Conservation (phyloP, 306 rosid genomes). For the Cucurbita maxima region DNA sequence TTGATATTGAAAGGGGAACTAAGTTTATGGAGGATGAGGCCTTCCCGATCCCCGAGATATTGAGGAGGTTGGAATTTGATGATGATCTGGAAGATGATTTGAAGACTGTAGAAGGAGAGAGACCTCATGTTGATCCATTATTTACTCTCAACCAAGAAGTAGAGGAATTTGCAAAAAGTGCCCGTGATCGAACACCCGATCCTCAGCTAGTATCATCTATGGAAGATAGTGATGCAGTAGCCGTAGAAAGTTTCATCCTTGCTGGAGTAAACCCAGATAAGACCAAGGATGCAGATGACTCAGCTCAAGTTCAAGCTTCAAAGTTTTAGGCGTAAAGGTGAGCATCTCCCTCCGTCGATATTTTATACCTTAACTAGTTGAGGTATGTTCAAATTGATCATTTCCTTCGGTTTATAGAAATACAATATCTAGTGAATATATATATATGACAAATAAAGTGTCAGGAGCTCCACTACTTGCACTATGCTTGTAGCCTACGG, state of each 20-base stretch:
- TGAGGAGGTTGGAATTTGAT: constrained; percentile 32
- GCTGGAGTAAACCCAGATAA: constrained; percentile 13
- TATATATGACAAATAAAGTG: background rate
- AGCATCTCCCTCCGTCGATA: background rate
- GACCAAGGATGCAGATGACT: constrained; percentile 15
- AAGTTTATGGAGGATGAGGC: constrained; percentile 27
- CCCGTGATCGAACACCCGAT: constrained; percentile 18
- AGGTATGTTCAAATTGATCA: background rate
- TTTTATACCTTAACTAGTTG: background rate
- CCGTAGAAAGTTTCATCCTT: constrained; percentile 14
- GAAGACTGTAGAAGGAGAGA: constrained; percentile 37
- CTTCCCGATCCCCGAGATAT: constrained; percentile 41
- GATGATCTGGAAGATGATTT: constrained; percentile 27
- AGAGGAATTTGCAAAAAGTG: constrained; percentile 23
- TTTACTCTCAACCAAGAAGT: constrained; percentile 33
- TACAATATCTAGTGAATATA: too few species aligned
- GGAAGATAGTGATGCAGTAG: constrained; percentile 26
- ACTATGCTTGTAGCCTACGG: background rate
- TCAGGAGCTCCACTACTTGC: background rate
- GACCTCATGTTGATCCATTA: constrained; percentile 26
- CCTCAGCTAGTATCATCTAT: constrained; percentile 9
- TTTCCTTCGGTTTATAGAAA: background rate
- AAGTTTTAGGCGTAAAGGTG: constrained; percentile 35
- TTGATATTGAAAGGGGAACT: constrained; percentile 74
- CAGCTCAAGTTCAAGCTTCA: constrained; percentile 18